Conservation (phyloP, 345 rosid species). For the Crucihimalaya himalaica region DNA sequence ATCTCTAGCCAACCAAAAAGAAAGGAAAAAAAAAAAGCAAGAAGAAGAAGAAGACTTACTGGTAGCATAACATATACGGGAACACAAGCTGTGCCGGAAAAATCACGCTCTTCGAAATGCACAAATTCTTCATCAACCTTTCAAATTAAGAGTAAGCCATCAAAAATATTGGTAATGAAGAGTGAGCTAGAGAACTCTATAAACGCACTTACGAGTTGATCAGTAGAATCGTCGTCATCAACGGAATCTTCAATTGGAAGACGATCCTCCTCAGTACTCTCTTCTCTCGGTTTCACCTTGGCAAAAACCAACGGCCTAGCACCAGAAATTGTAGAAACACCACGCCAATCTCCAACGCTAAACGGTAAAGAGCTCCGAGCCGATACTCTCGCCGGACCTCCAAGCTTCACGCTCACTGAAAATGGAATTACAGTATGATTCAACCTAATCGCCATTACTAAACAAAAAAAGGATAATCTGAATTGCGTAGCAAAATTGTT, state of each 20-base stretch:
- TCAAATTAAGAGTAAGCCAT: not conserved
- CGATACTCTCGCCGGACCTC: constrained; percentile 24
- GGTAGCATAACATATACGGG: constrained; percentile 97
- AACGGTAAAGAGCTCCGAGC: constrained; percentile 27
- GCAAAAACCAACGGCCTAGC: constrained; percentile 29
- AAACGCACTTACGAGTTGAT: constrained; percentile 39
- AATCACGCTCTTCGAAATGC: constrained; percentile 68
- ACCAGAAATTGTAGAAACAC: constrained; percentile 23
- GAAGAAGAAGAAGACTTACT: constrained; percentile 45
- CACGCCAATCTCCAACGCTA: constrained; percentile 31
- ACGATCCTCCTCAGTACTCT: constrained; percentile 35
- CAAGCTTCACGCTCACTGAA: constrained; percentile 23
- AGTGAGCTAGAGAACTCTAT: too few relatives aligned
- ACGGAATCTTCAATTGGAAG: constrained; percentile 30
- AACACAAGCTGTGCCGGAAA: constrained; percentile 70
- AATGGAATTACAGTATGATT: constrained; percentile 27
- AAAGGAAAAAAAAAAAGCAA: not conserved
- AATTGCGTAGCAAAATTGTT: not conserved
- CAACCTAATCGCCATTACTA: constrained; percentile 39
- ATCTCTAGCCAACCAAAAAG: not conserved
- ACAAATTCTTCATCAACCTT: constrained; percentile 38
- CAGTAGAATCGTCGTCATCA: constrained; percentile 35
- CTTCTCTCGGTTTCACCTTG: constrained; percentile 30
- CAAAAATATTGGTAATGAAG: not conserved
- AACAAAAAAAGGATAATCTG: not conserved